phyloP scores from a whole-genome alignment of 2,329 filamentous ascomycete species.

The Sclerotinia minor region DNA sequence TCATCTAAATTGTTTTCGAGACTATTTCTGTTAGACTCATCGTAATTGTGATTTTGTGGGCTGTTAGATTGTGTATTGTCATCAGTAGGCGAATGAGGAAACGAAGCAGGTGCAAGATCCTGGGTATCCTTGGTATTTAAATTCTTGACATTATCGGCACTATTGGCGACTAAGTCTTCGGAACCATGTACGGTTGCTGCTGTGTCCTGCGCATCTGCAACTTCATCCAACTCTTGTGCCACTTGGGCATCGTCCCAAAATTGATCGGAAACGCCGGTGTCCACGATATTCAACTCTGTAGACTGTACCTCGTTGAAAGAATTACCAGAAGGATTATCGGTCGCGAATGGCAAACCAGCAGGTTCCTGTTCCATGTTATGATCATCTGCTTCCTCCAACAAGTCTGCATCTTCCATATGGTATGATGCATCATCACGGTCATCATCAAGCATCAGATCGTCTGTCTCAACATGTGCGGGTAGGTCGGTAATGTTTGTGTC shows the following conservation, averaged over 20 bases:
- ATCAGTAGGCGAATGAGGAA: constrained; percentile 14
- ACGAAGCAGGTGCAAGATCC: constrained; percentile 1
- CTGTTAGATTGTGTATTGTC: constrained; percentile 4
- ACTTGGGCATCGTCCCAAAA: constrained; percentile 17
- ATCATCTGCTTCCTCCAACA: constrained; percentile 30
- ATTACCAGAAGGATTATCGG: constrained; percentile 3
- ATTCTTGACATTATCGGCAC: background rate
- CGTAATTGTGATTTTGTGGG: constrained; percentile 4
- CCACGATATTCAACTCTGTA: constrained; percentile 16
- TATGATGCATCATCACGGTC: constrained; percentile 44
- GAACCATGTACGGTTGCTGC: constrained; percentile 13
- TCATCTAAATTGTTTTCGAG: constrained; percentile 9
- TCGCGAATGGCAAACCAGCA: constrained; percentile 28
- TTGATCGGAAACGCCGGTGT: constrained; percentile 13
- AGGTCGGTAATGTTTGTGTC: constrained; percentile 24
- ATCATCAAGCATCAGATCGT: constrained; percentile 50
- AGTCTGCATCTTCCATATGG: constrained; percentile 42
- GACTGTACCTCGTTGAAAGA: constrained; percentile 17
- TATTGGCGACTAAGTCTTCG: constrained; percentile 2
- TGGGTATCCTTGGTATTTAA: background rate
- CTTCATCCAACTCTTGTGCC: background rate
- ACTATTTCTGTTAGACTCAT: background rate
- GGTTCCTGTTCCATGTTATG: constrained; percentile 34
- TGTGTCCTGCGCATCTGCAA: constrained; percentile 1
- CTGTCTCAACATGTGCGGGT: constrained; percentile 40